Evolutionary conservation across 1,139 yeast species (phyloP), one percentile per base, ranked within the genome.

Genomic region (Hansenula sp.): DNA sequence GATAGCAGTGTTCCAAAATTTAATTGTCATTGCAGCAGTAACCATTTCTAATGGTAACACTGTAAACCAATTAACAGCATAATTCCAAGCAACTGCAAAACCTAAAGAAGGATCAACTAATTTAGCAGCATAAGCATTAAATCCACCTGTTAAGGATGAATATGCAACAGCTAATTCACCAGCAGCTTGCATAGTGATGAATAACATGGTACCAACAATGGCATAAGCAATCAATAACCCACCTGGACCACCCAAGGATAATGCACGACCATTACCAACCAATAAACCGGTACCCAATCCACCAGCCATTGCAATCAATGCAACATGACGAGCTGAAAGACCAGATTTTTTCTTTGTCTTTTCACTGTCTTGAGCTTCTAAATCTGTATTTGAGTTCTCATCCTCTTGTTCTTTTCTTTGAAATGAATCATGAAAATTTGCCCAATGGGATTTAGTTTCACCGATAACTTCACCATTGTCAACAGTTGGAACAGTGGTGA

Each of bases 61-160:
- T 18, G 84, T 76, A 36, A 83, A 64, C 89, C 92, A 85, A 66
- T 81, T 85, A 51, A 85, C 59, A 29, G 79, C 83, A 57, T 84
- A 85, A 57, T 80, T 79, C 86, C 87, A 81, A 37, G 87, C 82
- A 50, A 79, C 73, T 22, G 84, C 77, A 58, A 81, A 81, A 3
- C 90, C 90, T 77, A 87, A 76, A 6, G 87, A 78, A 2, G 77
- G 73, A 55, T 82, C 88, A 29, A 85, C 69, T 50, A 85, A 81
- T 43, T 82, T 70, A 5, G 82, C 67, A 25, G 84, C 73, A 57
- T 79, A 83, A 26, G 82, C 75, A 29, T 82, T 71, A 56, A 83
- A 84, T 0, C 87, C 84, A 45, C 94, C 94, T 43, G 80, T 65
- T 16, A 84, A 78, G 4, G 45, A 36, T 7, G 92, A 90, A 59